Base-by-base conservation (phyloP, 768 basidiomycete species). In the Collybia nuda region DNA sequence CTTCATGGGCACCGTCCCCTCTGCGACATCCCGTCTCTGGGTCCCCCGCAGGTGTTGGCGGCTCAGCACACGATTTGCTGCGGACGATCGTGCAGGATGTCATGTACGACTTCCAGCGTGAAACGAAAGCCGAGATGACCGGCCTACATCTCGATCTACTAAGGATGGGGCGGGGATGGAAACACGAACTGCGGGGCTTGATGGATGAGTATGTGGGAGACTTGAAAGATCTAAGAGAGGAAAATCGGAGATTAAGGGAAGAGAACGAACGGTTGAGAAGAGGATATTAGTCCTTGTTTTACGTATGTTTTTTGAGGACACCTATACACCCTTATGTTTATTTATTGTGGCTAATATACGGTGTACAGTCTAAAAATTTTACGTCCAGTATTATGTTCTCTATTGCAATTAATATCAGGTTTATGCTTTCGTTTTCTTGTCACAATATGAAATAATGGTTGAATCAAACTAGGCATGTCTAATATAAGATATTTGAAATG, bases 111-210 rank as follows among this genome's bases (percentile, higher is more conserved):
- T 86, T 81, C 59, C 85, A 84, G 62, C 73, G 76, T 54, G 86
- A 90, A 63, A 83, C 80, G 19, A 77, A 79, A 58, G 73, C 79
- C n/a, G 84, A 89, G 72, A 80, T 90, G 77, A 77, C 79, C 62
- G 86, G 85, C 2, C 68, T 90, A 49, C 89, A 91, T 65, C 59
- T 91, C 53, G 88, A 91, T 60, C 60, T 90, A 50, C 70, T 91
- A 29, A 74, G 79, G 49, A 84, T 89, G 83, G 85, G 87, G 1
- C 68, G 84, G 28, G 77, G 77, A 21, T 87, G 84, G 86, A 81
- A 80, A 65, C 73, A 65, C 44, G 87, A 89, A 63, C 68, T 90
- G 61, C 71, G 81, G 47, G 73, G 71, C 37, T 60, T 80, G 57
- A 81, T 87, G 78, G 79, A 80, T 28, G 84, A 84, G 59, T 79